These are phyloP conservation scores for Avena insularis DNA, from an alignment of 176 grass and related monocot genomes.

Conservation along the genomic window DNA sequence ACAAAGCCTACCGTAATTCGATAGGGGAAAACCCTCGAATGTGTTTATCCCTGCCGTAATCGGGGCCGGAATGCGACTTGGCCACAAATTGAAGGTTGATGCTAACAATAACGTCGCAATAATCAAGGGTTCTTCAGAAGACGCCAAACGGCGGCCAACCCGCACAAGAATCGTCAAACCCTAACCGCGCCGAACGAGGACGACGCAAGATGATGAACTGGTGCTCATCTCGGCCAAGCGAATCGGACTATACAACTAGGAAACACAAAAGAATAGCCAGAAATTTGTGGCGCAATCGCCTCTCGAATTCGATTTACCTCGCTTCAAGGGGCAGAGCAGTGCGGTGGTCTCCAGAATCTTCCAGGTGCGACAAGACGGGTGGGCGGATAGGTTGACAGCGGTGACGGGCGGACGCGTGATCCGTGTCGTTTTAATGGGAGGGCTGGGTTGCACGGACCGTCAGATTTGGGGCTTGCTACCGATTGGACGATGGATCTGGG, in stretches of 20 bases:
- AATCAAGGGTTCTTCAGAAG: neutral
- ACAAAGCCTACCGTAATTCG: neutral
- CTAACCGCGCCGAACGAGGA: neutral
- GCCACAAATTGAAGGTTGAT: neutral
- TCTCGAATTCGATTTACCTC: constrained; percentile 16
- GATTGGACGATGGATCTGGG: constrained; percentile 1
- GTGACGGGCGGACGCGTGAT: neutral
- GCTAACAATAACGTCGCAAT: neutral
- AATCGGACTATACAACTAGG: neutral
- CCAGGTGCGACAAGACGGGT: constrained; percentile 13
- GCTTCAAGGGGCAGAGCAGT: constrained; percentile 10
- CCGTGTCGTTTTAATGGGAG: neutral
- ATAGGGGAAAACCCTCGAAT: neutral
- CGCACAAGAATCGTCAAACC: neutral
- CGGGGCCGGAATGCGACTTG: too few relatives aligned
- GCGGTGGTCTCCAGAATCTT: constrained; percentile 42
- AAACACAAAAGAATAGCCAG: neutral
- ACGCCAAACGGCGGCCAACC: neutral
- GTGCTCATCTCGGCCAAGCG: neutral
- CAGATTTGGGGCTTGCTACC: neutral
- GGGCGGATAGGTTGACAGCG: neutral
- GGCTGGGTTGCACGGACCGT: neutral
- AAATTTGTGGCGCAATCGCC: neutral
- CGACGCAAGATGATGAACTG: too few relatives aligned
- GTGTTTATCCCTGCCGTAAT: neutral